phyloP scores from a whole-genome alignment of 2,329 filamentous ascomycete species.

The Ilyonectria mors-panacis region DNA sequence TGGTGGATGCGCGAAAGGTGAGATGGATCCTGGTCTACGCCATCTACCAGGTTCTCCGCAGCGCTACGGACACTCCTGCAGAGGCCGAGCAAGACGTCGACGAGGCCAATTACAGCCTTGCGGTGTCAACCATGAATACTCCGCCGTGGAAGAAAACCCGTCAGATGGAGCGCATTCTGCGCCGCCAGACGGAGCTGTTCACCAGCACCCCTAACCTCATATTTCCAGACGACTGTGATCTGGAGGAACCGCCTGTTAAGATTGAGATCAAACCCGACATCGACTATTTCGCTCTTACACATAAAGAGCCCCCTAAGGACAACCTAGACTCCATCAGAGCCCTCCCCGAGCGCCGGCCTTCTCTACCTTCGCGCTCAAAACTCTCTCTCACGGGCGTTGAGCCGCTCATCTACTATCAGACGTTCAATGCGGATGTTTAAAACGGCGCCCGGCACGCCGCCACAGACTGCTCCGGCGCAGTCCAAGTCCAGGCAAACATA shows the following conservation, averaged over 20 bases:
- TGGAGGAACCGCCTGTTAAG: slow-evolving; percentile 26
- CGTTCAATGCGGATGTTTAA: slow-evolving; percentile 53
- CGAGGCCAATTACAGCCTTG: slow-evolving; percentile 70
- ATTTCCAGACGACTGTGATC: slow-evolving; percentile 24
- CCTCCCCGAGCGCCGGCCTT: slow-evolving; percentile 37
- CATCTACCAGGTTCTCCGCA: slow-evolving; percentile 79
- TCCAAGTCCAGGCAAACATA: slow-evolving; percentile 47
- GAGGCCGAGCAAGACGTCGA: slow-evolving; percentile 71
- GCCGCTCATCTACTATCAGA: slow-evolving; percentile 53
- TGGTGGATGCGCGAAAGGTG: slow-evolving; percentile 80
- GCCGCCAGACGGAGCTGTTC: slow-evolving; percentile 49
- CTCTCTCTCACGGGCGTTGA: slow-evolving; percentile 50
- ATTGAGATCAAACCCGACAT: slow-evolving; percentile 69
- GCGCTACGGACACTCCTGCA: slow-evolving; percentile 72
- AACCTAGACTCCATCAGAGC: slow-evolving; percentile 25
- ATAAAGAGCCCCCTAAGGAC: slow-evolving; percentile 44
- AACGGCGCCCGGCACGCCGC: slow-evolving; percentile 36
- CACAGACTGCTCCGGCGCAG: slow-evolving; percentile 34
- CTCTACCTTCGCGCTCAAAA: slow-evolving; percentile 49
- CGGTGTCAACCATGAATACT: slow-evolving; percentile 58
- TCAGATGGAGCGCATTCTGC: slow-evolving; percentile 46
- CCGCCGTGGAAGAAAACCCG: slow-evolving; percentile 63
- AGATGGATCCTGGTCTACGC: slow-evolving; percentile 85
- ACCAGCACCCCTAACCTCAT: slow-evolving; percentile 30
- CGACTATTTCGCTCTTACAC: slow-evolving; percentile 66